Evolutionary conservation across 2,329 filamentous ascomycete species (phyloP).

Genomic region (Stachybotrys elegans): DNA sequence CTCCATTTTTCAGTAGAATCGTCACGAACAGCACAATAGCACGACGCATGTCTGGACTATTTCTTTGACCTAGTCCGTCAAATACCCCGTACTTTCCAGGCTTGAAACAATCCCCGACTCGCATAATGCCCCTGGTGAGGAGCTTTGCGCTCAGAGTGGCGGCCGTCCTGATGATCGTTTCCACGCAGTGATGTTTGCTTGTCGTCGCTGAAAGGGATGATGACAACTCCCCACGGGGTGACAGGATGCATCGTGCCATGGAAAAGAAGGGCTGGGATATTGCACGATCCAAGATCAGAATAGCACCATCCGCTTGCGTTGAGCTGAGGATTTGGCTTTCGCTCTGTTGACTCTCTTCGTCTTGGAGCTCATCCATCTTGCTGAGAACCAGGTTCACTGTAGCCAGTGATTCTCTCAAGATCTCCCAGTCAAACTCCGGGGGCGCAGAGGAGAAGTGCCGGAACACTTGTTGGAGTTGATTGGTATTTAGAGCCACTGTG

Average conservation of each 20-base stretch:
- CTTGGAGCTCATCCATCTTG: slow-evolving; percentile 37
- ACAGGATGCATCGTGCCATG: slow-evolving; percentile 37
- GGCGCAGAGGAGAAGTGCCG: slow-evolving; percentile 38
- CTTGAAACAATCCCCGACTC: slow-evolving; percentile 40
- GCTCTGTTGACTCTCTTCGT: slow-evolving; percentile 31
- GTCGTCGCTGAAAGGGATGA: slow-evolving; percentile 10
- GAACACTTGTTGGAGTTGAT: slow-evolving; percentile 48
- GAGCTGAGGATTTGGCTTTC: slow-evolving; percentile 33
- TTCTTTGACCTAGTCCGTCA: too few relatives aligned
- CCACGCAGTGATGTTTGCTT: slow-evolving; percentile 28
- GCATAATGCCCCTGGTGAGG: slow-evolving; percentile 37
- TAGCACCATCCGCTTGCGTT: slow-evolving; percentile 40
- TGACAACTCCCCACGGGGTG: slow-evolving; percentile 9
- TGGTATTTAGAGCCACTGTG: slow-evolving; percentile 43
- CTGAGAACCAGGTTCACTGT: slow-evolving; percentile 42
- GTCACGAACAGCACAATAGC: slow-evolving; percentile 45
- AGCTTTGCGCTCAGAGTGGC: slow-evolving; percentile 42
- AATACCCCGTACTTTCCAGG: slow-evolving; percentile 46
- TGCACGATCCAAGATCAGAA: slow-evolving; percentile 42
- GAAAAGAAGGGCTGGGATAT: slow-evolving; percentile 42
- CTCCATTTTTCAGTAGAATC: slow-evolving; percentile 39
- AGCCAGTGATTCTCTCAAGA: slow-evolving; percentile 39
- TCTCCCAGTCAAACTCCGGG: slow-evolving; percentile 41
- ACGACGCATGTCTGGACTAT: slow-evolving; percentile 31
- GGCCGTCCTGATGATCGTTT: slow-evolving; percentile 39